These are phyloP conservation scores for Calophaca sinica DNA, from an alignment of 306 rosid species.

Conservation along the genomic window DNA sequence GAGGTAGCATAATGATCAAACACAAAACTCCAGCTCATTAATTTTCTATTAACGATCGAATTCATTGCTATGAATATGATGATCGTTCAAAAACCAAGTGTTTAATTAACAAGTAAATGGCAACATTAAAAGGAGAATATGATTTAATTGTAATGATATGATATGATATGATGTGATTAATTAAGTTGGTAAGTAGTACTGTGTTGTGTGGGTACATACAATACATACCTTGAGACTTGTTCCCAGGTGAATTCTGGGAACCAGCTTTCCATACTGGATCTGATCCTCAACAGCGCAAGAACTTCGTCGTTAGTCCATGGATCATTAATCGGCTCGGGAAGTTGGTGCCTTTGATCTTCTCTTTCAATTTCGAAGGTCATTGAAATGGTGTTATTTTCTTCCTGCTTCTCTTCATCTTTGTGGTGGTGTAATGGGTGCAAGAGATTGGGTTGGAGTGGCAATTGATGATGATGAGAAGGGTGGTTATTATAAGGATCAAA, in stretches of 20 bases:
- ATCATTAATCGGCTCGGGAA: slow-evolving; percentile 33
- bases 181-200: no score
- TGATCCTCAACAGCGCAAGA: slow-evolving; percentile 77
- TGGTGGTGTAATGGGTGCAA: slow-evolving; percentile 60
- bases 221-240: slow-evolving; percentile 73
- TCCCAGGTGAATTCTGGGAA: slow-evolving; percentile 92
- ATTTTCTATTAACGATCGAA: neutral
- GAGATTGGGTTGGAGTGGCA: slow-evolving; percentile 54
- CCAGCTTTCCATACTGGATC: slow-evolving; percentile 88
- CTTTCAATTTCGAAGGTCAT: slow-evolving; percentile 45
- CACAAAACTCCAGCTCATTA: slow-evolving; percentile 21
- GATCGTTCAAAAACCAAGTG: neutral
- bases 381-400: neutral
- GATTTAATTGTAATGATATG: neutral
- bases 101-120: neutral
- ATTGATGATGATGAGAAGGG: slow-evolving; percentile 30
- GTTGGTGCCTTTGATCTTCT: slow-evolving; percentile 42
- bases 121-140: neutral
- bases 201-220: no score
- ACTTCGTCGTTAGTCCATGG: slow-evolving; percentile 83
- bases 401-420: slow-evolving; percentile 43
- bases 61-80: neutral
- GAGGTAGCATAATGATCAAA: neutral
- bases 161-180: neutral
- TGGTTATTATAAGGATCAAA: slow-evolving; percentile 49